Conservation (phyloP, 2,329 filamentous ascomycete species). For the Annulohypoxylon truncatum region DNA sequence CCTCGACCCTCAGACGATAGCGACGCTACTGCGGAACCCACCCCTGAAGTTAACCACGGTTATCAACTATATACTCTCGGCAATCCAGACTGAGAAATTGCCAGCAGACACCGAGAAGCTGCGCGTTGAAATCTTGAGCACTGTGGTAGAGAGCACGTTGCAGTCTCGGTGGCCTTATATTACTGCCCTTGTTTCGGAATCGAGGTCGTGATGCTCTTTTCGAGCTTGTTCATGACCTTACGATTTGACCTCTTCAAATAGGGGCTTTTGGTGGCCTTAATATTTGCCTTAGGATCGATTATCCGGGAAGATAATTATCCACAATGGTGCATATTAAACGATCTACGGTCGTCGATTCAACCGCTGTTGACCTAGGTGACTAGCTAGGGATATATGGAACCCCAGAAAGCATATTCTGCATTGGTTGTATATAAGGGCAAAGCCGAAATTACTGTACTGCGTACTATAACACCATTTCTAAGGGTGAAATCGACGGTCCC, state of each 20-base stretch:
- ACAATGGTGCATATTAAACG: not conserved
- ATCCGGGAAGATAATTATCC: not conserved
- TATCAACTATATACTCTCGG: constrained; percentile 67
- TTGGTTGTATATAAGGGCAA: constrained; percentile 3
- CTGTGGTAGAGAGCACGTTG: constrained; percentile 44
- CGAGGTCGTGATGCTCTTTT: not conserved
- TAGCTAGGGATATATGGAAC: not conserved
- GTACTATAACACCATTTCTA: not conserved
- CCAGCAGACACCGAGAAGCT: constrained; percentile 62
- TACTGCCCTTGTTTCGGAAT: not conserved
- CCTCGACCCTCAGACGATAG: constrained; percentile 62
- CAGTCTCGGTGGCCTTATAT: constrained; percentile 1
- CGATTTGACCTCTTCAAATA: not conserved
- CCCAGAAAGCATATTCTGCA: not conserved
- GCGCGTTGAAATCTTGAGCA: constrained; percentile 56
- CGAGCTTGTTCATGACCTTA: not conserved
- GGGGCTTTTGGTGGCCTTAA: not conserved
- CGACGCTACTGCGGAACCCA: constrained; percentile 67
- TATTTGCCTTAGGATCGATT: not conserved
- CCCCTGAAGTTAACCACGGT: constrained; percentile 69
- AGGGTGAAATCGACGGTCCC: not conserved
- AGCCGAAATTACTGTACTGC: not conserved
- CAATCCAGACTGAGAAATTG: constrained; percentile 63
- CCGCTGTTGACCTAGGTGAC: not conserved
- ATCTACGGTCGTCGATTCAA: not conserved